These are phyloP conservation scores for Apiospora phragmitis DNA, from an alignment of 2,329 filamentous ascomycete species.

Conservation along the genomic window DNA sequence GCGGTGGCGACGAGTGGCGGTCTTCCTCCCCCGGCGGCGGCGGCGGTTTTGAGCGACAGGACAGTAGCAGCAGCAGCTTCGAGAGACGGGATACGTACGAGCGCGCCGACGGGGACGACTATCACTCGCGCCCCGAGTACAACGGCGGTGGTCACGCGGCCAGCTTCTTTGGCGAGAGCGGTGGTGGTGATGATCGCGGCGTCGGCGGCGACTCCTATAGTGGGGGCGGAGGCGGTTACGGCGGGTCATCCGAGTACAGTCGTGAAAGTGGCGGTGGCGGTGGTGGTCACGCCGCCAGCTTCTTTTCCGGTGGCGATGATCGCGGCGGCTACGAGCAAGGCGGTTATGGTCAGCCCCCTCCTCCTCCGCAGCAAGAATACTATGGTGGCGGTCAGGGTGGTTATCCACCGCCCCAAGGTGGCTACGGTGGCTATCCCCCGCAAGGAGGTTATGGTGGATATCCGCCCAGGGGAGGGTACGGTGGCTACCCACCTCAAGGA, in stretches of 20 bases:
- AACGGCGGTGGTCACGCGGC: background rate
- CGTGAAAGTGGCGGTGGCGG: slow-evolving; percentile 10
- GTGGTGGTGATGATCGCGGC: slow-evolving; percentile 22
- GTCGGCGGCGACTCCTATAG: slow-evolving; percentile 13
- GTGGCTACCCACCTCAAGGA: background rate
- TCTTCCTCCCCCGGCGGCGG: slow-evolving; percentile 55
- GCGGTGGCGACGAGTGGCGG: slow-evolving; percentile 57
- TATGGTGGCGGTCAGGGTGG: background rate
- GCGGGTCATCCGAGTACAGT: slow-evolving; percentile 17
- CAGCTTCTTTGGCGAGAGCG: slow-evolving; percentile 16
- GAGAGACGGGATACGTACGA: slow-evolving; percentile 38
- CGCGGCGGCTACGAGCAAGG: too few species aligned
- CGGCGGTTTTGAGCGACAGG: slow-evolving; percentile 46
- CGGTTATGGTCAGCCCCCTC: slow-evolving; percentile 1
- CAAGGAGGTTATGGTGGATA: background rate
- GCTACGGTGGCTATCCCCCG: background rate
- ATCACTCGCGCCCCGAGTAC: background rate
- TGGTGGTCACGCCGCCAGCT: too few species aligned
- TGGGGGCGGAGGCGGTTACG: slow-evolving; percentile 21
- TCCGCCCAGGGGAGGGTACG: background rate
- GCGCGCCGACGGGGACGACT: slow-evolving; percentile 22
- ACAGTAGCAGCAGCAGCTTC: too few species aligned
- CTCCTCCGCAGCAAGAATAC: background rate
- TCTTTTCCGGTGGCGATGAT: too few species aligned
- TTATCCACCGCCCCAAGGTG: too few species aligned